Evolutionary conservation across 306 rosid genomes (phyloP).

Genomic region (Sicyos baderoa): DNA sequence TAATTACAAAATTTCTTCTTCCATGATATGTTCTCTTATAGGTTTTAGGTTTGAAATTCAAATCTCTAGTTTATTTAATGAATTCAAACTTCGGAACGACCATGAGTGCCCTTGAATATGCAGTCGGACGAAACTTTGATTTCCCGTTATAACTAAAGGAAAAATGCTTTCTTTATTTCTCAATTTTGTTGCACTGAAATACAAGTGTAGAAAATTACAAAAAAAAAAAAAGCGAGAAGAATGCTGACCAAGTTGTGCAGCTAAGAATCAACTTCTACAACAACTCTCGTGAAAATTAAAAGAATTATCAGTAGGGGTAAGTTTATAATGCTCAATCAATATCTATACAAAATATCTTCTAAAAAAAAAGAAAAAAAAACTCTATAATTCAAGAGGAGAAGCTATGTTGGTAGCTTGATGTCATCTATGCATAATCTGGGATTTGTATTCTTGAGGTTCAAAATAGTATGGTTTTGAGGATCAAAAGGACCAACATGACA

Average conservation of each 20-base stretch:
- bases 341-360: constrained; percentile 17
- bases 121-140: too few species aligned
- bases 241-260: neutral
- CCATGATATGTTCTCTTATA: too few species aligned
- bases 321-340: neutral
- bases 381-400: neutral
- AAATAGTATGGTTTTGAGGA: constrained; percentile 75
- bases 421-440: constrained; percentile 1
- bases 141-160: too few species aligned
- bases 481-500: constrained; percentile 72
- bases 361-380: too few species aligned
- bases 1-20: too few species aligned
- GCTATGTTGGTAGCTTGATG: constrained; percentile 7
- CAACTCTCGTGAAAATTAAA: constrained; percentile 4
- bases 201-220: neutral
- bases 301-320: neutral
- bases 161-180: neutral
- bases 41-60: too few species aligned
- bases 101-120: too few species aligned
- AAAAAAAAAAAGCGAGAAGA: neutral
- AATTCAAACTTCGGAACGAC: too few species aligned
- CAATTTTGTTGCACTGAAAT: constrained; percentile 8
- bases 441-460: constrained; percentile 31
- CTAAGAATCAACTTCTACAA: constrained; percentile 3
- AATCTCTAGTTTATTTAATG: too few species aligned